Conservation (phyloP, 139 green algal species). For the Closterium sp. region DNA sequence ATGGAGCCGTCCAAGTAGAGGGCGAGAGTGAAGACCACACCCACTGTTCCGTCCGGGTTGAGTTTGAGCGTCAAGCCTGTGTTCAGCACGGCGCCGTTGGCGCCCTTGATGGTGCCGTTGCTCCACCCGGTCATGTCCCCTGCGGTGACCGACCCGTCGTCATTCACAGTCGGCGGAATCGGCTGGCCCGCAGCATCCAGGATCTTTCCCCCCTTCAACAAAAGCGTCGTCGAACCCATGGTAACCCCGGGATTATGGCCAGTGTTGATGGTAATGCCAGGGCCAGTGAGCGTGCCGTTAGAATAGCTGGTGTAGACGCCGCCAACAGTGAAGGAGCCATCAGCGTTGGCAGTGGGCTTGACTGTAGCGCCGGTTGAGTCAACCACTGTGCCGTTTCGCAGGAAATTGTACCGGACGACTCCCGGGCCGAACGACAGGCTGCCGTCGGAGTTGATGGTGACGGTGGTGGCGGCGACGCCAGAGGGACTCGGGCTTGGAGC, state of each 20-base stretch:
- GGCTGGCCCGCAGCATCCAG: neutral
- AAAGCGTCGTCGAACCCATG: neutral
- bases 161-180: neutral
- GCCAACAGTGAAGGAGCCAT: neutral
- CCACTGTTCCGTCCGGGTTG: neutral
- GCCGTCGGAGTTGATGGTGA: no score
- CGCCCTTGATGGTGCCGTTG: neutral
- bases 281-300: neutral
- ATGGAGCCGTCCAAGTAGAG: no score
- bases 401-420: no score
- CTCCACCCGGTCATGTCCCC: neutral
- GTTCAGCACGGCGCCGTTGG: neutral
- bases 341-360: no score
- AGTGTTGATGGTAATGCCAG: neutral
- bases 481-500: no score
- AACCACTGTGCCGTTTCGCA: no score
- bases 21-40: no score
- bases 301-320: neutral
- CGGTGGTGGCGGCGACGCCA: no score
- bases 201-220: neutral
- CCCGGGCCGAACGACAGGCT: no score
- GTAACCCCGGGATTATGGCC: neutral
- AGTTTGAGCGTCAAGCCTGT: neutral
- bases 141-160: neutral
- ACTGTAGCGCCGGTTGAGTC: no score